Evolutionary conservation across 495 filamentous ascomycete species (phyloP), one percentile per base, ranked within the genome.

Genomic region (Xylona heveae): DNA sequence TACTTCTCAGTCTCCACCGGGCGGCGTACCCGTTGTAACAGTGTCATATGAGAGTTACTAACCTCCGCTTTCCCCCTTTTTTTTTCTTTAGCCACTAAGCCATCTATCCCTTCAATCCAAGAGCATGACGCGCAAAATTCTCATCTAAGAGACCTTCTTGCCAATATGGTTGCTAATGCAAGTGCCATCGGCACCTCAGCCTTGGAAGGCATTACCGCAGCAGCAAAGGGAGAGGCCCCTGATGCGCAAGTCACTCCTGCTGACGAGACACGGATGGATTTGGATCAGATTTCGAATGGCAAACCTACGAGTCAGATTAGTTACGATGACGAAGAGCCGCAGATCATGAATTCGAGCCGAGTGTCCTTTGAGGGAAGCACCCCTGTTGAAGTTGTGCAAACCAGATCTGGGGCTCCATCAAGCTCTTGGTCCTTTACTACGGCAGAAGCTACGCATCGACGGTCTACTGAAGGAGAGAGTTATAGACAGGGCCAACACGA

Each of bases 261-360:
- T 31, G 26, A 16, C 19, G 9, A 20, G 28, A 12, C 13, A 13
- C 25, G 23, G 20, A 24, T 13, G 25, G 16, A 5, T 28, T 15
- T 12, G 7, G 25, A 12, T 28, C 12, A 15, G 16, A 15, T 28
- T 12, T 13, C 12, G 25, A 28, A 5, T 13, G 16, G 25, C 5
- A 28, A 13, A 28, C 12, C 16, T 28, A 28, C n/a, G n/a, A n/a
- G n/a, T n/a, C n/a, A n/a, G n/a, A n/a, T n/a, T n/a, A n/a, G n/a
- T 14, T 19, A 36, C 7, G 27, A 29, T 20, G 13, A 36, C 13
- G 34, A 36, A 18, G 34, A 36, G 25, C 34, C 34, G 7, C 22
- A 36, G 14, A 26, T 36, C 14, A 28, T 36, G 34, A 26, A 36
- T 18, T 17, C 30, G 18, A 28, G 23, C 8, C 4, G 34, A 19